phyloP scores from a whole-genome alignment of 345 rosid species.

The Lumnitzera littorea region DNA sequence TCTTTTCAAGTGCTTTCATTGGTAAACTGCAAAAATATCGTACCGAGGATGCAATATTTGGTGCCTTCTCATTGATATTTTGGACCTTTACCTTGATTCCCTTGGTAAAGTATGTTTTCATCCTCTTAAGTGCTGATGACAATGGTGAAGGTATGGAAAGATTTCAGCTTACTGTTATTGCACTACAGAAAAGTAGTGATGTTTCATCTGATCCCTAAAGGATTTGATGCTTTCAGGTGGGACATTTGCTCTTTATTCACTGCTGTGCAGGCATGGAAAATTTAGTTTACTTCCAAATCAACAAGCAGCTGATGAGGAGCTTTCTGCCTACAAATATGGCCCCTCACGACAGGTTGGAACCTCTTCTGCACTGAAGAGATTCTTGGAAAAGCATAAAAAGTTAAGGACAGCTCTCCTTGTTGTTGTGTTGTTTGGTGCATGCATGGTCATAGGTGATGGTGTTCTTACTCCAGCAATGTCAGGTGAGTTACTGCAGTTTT shows the following conservation, averaged over 20 bases:
- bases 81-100: constrained; percentile 85
- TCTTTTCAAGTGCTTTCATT: constrained; percentile 44
- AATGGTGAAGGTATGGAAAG: constrained; percentile 68
- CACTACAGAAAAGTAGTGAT: not conserved
- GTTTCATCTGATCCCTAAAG: constrained; percentile 4
- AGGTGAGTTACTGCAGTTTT: constrained; percentile 27
- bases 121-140: constrained; percentile 68
- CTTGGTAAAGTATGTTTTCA: constrained; percentile 58
- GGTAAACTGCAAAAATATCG: constrained; percentile 47
- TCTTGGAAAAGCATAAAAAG: constrained; percentile 71
- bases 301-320: constrained; percentile 97
- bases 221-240: constrained; percentile 53
- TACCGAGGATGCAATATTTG: constrained; percentile 61
- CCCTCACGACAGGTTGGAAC: constrained; percentile 29
- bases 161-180: constrained; percentile 4
- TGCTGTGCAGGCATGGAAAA: constrained; percentile 85
- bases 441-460: constrained; percentile 91
- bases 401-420: constrained; percentile 63
- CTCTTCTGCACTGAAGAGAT: constrained; percentile 54
- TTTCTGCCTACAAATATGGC: constrained; percentile 67
- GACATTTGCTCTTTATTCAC: constrained; percentile 80
- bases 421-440: constrained; percentile 73
- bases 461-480: constrained; percentile 88
- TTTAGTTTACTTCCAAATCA: constrained; percentile 89
- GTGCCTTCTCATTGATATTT: constrained; percentile 82